Percentiles rank a stretch among this genome's conserved stretches.
Conservation (phyloP, 495 filamentous ascomycete genomes). For the Penicillium chermesinum region DNA sequence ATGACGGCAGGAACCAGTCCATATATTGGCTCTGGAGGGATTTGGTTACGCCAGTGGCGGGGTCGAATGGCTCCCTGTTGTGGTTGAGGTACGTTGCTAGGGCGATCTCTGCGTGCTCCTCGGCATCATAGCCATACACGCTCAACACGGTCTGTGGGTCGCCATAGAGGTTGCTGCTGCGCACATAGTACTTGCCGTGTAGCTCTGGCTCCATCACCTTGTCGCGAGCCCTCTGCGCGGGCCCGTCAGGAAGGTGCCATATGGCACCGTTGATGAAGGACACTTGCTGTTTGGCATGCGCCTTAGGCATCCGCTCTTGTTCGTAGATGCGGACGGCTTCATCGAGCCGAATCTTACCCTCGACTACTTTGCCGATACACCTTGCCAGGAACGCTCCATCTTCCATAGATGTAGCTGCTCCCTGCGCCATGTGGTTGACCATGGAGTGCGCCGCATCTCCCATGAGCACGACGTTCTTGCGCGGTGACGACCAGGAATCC, state of each 20-base stretch:
- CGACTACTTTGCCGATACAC: slow-evolving; percentile 13
- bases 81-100: neutral
- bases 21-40: slow-evolving; percentile 1
- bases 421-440: slow-evolving; percentile 42
- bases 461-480: slow-evolving; percentile 31
- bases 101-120: slow-evolving; percentile 8
- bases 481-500: slow-evolving; percentile 26
- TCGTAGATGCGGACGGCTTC: slow-evolving; percentile 22
- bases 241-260: slow-evolving; percentile 40
- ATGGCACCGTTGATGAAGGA: slow-evolving; percentile 26
- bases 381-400: slow-evolving; percentile 24
- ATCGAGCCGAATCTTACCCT: slow-evolving; percentile 13
- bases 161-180: slow-evolving; percentile 40
- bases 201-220: slow-evolving; percentile 28
- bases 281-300: slow-evolving; percentile 24
- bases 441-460: slow-evolving; percentile 46
- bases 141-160: slow-evolving; percentile 33
- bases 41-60: neutral
- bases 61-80: neutral
- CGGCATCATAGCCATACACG: slow-evolving; percentile 21
- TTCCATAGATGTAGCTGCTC: slow-evolving; percentile 38
- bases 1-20: slow-evolving; percentile 4
- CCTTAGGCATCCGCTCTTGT: slow-evolving; percentile 24
- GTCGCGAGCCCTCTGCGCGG: slow-evolving; percentile 31
- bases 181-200: slow-evolving; percentile 13